A percentile compares a stretch with the other conserved stretches of the same genome.
Conservation (phyloP, 73 alveolate species). For the Paramecium caudatum region DNA sequence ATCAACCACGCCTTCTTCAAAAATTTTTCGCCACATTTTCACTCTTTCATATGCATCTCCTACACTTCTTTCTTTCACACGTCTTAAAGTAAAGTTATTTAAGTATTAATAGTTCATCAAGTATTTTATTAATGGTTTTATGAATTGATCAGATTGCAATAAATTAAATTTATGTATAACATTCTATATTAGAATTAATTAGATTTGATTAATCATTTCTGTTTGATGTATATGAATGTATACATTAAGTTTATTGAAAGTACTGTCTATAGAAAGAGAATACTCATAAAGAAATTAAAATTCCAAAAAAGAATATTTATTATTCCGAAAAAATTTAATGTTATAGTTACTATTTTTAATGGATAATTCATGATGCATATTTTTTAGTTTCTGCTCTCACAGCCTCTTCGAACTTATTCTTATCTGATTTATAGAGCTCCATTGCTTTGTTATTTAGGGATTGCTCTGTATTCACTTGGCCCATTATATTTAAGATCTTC, state of each 20-base stretch:
- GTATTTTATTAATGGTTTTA: background rate
- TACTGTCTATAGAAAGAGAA: no score
- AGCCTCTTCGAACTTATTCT: slow-evolving; percentile 54
- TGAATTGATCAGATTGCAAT: no score
- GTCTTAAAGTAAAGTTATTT: background rate
- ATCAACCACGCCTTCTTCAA: background rate
- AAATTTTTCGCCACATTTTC: slow-evolving; percentile 12
- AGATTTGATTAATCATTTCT: background rate
- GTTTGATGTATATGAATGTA: no score
- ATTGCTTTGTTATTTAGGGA: slow-evolving; percentile 78
- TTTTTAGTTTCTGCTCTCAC: slow-evolving; percentile 50
- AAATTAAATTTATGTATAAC: background rate
- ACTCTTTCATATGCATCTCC: slow-evolving; percentile 23
- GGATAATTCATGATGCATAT: background rate
- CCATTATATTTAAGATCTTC: slow-evolving; percentile 66
- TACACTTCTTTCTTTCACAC: slow-evolving; percentile 61
- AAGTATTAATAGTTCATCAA: background rate
- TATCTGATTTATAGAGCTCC: slow-evolving; percentile 71
- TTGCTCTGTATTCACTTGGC: slow-evolving; percentile 72
- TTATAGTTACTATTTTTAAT: no score
- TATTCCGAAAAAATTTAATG: no score
- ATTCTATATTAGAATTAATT: background rate
- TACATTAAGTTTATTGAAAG: no score
- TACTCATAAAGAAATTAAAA: no score
- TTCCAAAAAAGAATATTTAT: no score